Evolutionary conservation across 257 asterid species (phyloP), one percentile per base, ranked within the genome.

Genomic region (Solanum paucissectum): DNA sequence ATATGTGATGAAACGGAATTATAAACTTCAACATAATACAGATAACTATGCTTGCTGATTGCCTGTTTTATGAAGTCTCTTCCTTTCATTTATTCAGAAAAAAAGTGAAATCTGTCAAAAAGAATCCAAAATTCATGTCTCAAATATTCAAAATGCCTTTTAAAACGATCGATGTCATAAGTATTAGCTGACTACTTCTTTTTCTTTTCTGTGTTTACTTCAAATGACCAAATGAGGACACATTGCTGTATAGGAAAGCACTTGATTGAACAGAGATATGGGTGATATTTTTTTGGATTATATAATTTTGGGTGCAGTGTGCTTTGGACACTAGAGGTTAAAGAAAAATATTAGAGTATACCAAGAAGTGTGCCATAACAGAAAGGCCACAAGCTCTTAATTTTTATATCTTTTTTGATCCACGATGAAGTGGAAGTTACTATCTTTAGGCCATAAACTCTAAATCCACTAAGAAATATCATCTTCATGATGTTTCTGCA

Each of bases 221-320:
- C 25, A 79, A 9, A 49, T 44, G 64, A 46, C 37, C 18, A 27
- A 27, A 16, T 36, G 92, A 87, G 86, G 85, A 89, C 89, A 91
- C 90, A 87, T 86, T 38, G 83, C 83, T 87, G 86, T 34, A 66
- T 88, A 82, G 89, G 92, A 89, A 84, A 89, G 91, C 92, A 91
- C 91, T 91, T 68, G 69, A 33, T 68, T 40, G 12, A 25, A 5
- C 62, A 88, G 85, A 46, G 58, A 9, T 71, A 85, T 42, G 72
- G 40, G 52, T 46, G 36, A 55, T 44, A 27, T 21, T 25, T 68
- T 8, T 64, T 82, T 29, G 42, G 42, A 49, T 27, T 23, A 29
- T 88, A 87, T 87, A 87, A 82, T 88, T 88, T 14, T 40, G 87
- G 90, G 88, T 89, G 94, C 93, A 91, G 93, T 91, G 94, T 94